Conservation (phyloP, 1,284 basidiomycete genomes). For the Pseudozyma sp. region DNA sequence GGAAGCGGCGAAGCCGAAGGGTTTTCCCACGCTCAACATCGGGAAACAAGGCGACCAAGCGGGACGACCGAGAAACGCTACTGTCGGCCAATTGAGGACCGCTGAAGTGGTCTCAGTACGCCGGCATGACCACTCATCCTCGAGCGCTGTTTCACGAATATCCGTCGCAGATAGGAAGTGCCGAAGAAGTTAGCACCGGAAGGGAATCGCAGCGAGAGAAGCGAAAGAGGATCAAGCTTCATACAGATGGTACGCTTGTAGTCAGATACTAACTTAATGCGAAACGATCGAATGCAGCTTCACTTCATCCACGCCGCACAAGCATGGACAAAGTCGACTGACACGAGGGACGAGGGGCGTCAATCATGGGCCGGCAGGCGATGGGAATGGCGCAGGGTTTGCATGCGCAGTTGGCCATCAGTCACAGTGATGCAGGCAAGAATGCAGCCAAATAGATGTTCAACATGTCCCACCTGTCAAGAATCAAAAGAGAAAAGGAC, state of each 20-base stretch:
- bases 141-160: not conserved
- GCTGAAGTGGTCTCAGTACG: no score
- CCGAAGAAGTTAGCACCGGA: not conserved
- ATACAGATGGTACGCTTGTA: no score
- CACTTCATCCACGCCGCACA: slow-evolving; percentile 3
- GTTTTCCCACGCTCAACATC: no score
- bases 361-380: not conserved
- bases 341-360: not conserved
- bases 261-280: no score
- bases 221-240: no score
- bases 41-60: no score
- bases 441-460: slow-evolving; percentile 4
- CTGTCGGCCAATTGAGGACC: no score
- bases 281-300: no score
- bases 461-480: slow-evolving; percentile 14
- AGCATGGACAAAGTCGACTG: not conserved
- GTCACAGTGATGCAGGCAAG: not conserved
- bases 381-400: slow-evolving; percentile 2
- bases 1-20: no score
- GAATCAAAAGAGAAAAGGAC: slow-evolving; percentile 4
- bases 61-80: no score
- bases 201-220: no score
- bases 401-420: not conserved
- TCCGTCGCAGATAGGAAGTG: not conserved
- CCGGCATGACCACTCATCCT: no score